Conservation (phyloP, 2,329 filamentous ascomycete species). For the Chaetoscypha palmicola region DNA sequence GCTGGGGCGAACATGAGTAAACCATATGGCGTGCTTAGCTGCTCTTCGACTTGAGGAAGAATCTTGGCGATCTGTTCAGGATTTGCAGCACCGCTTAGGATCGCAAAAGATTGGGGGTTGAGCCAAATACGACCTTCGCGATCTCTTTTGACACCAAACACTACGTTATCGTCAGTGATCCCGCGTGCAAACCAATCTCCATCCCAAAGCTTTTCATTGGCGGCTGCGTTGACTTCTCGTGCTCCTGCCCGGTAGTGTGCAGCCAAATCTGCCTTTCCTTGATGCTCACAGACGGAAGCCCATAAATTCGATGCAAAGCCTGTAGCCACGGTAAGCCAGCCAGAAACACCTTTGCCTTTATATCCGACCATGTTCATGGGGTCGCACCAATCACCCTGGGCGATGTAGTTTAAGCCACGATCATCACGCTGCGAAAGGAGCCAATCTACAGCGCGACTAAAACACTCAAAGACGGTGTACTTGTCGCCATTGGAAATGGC, state of each 20-base stretch:
- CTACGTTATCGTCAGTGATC: constrained; percentile 48
- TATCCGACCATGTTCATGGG: constrained; percentile 58
- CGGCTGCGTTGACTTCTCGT: constrained; percentile 41
- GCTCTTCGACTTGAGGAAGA: constrained; percentile 42
- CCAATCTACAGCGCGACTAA: constrained; percentile 52
- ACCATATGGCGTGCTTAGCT: constrained; percentile 47
- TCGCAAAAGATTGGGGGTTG: constrained; percentile 50
- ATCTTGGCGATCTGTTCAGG: constrained; percentile 38
- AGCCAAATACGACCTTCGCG: constrained; percentile 51
- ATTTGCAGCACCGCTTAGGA: constrained; percentile 45
- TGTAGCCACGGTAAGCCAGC: constrained; percentile 51
- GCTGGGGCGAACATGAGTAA: constrained; percentile 50
- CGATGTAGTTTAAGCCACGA: constrained; percentile 49
- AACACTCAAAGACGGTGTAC: constrained; percentile 46
- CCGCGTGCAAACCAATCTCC: constrained; percentile 51
- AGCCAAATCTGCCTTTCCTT: constrained; percentile 36
- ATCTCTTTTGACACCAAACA: constrained; percentile 45
- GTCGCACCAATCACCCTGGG: constrained; percentile 54
- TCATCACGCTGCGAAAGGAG: constrained; percentile 43
- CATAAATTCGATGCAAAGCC: constrained; percentile 46
- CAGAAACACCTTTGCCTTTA: constrained; percentile 50
- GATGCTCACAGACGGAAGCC: constrained; percentile 44
- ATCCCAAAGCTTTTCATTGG: constrained; percentile 47
- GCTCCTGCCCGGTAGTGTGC: constrained; percentile 39
- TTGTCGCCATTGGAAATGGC: constrained; percentile 37